Evolutionary conservation across 2,329 filamentous ascomycete genomes (phyloP).

Genomic region (Laburnicola sp.): DNA sequence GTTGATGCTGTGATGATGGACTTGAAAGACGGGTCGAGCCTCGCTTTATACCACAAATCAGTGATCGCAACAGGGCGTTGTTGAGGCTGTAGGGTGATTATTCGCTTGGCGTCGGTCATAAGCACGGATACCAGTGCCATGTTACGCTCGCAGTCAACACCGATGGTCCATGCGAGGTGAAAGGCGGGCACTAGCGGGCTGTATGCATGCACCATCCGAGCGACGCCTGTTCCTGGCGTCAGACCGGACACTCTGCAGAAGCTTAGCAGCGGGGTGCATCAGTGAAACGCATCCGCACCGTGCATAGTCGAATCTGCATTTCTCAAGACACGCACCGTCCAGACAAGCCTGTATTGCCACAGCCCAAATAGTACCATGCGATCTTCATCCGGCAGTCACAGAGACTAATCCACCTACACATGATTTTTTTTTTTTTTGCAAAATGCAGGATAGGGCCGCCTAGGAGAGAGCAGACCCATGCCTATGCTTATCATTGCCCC

Average conservation of each 20-base stretch:
- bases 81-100: constrained; percentile 8
- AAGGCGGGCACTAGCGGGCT: constrained; percentile 17
- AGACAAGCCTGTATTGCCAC: constrained; percentile 9
- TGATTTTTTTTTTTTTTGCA: background rate
- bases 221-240: constrained; percentile 16
- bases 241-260: constrained; percentile 16
- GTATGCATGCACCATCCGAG: constrained; percentile 16
- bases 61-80: too few relatives aligned
- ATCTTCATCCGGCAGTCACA: constrained; percentile 15
- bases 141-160: constrained; percentile 15
- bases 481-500: background rate
- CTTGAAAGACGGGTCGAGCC: background rate
- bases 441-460: constrained; percentile 6
- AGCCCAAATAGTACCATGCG: constrained; percentile 7
- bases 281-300: constrained; percentile 26
- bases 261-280: constrained; percentile 17
- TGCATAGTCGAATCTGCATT: constrained; percentile 11
- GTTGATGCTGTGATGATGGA: constrained; percentile 13
- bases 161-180: constrained; percentile 15
- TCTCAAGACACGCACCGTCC: constrained; percentile 6
- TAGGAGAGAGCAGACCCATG: background rate
- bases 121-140: constrained; percentile 10
- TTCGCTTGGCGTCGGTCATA: constrained; percentile 9
- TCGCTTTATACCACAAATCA: constrained; percentile 10
- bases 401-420: constrained; percentile 1